Percentiles rank a stretch among this genome's conserved stretches.
Conservation (phyloP, 1,284 basidiomycete genomes). For the Ustilago cynodontis region DNA sequence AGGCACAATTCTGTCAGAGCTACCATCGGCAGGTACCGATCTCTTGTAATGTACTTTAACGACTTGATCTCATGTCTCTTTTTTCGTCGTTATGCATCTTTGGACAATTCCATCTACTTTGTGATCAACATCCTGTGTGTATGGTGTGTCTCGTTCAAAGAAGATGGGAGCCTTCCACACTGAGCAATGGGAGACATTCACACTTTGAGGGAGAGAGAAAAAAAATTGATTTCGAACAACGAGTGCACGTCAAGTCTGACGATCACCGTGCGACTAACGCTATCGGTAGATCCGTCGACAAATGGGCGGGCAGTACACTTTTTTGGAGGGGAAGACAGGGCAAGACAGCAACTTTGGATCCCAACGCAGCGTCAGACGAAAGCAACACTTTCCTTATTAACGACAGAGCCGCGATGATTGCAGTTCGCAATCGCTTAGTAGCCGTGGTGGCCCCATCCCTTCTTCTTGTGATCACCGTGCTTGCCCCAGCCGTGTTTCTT, state of each 20-base stretch:
- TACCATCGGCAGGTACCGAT: background rate
- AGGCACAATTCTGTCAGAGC: background rate
- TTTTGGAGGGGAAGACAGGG: background rate
- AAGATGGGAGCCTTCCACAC: background rate
- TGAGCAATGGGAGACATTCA: too few species aligned
- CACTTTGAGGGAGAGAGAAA: background rate
- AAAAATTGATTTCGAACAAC: constrained; percentile 2
- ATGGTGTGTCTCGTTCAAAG: background rate
- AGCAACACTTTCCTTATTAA: background rate
- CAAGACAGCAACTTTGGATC: background rate
- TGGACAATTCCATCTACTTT: constrained; percentile 15
- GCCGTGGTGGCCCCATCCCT: constrained; percentile 17
- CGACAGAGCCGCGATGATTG: background rate
- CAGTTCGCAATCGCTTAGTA: constrained; percentile 1
- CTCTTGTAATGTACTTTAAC: constrained; percentile 7
- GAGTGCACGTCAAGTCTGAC: background rate
- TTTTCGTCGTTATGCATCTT: constrained; percentile 15
- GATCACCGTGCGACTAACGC: background rate
- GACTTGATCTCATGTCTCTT: constrained; percentile 2
- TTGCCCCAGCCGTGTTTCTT: constrained; percentile 5
- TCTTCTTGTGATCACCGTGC: constrained; percentile 11
- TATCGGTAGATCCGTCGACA: background rate
- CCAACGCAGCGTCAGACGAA: background rate
- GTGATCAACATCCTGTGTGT: background rate
- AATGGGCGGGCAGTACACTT: background rate